Base-by-base conservation (phyloP, 352 stramenopile genomes). In the Phytophthora pisi region DNA sequence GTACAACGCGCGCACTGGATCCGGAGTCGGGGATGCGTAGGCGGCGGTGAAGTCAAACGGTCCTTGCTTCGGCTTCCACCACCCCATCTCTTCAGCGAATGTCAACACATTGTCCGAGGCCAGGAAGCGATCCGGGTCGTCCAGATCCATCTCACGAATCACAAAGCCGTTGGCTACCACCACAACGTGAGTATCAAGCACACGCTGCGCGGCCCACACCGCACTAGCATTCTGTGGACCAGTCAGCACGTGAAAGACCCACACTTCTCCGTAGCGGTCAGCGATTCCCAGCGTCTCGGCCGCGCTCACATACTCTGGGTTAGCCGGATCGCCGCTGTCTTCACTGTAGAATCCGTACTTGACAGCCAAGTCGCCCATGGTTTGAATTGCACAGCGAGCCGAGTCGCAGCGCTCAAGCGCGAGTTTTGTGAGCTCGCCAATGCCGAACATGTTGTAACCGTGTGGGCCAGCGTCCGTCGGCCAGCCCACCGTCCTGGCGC, bases 231-330 rank as follows among this genome's bases (percentile, higher is more conserved):
- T 98, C 38, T 96, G 65, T 23, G 72, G 76, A 46, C 97, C 95
- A 6, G 95, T 96, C n/a, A 98, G 66, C 9, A 99, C 91, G 68
- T 99, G 95, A 72, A 99, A 98, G 23, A 98, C 79, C 95, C 95
- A 99, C 9, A 91, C 84, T 79, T 99, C 93, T 45, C 84, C 84
- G 46, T 88, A 82, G 43, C 86, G 79, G 69, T 99, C 95, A 1
- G 79, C 82, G 42, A 98, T 91, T 0, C 75, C 89, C 23, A 98
- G 77, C 49, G 86, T 79, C 72, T 98, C 96, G 9, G 84, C 88
- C 72, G 81, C 84, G 67, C 88, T 84, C 23, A 75, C 70, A 56
- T 89, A 94, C 9, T 72, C 79, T 2, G 88, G 88, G 2, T 66
- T 66, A 9, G 57, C 58, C 8, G 77, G 86, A 31, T 90, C 75